Percentiles rank a stretch among this genome's conserved stretches.
phyloP scores from a whole-genome alignment of 2,329 filamentous ascomycete genomes.

The Trichophaea hybrida region DNA sequence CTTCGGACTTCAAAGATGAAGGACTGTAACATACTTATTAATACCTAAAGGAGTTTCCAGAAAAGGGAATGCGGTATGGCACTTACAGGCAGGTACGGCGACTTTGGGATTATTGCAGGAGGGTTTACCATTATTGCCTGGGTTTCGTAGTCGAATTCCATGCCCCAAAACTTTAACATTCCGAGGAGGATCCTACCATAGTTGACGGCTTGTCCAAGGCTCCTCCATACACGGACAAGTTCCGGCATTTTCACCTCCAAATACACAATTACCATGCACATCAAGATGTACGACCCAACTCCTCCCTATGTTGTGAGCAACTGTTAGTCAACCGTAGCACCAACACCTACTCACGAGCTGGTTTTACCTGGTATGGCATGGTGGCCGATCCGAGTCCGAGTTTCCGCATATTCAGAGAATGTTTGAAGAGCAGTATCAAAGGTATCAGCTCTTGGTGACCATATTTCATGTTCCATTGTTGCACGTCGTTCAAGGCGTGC shows the following conservation, averaged over 20 bases:
- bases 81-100: not conserved
- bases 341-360: not conserved
- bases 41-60: not conserved
- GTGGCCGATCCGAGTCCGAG: not conserved
- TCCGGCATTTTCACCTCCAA: not conserved
- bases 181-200: not conserved
- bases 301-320: not conserved
- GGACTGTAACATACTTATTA: not conserved
- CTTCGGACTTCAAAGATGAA: conserved; percentile 6
- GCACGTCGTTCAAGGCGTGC: not conserved
- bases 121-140: not conserved
- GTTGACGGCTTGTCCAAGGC: not conserved
- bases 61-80: not conserved
- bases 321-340: not conserved
- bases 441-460: not conserved
- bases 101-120: conserved; percentile 1
- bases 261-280: conserved; percentile 5
- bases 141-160: conserved; percentile 5
- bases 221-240: not conserved
- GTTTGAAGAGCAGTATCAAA: not conserved
- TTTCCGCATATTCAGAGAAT: conserved; percentile 5
- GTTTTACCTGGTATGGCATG: conserved; percentile 2
- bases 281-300: conserved; percentile 2
- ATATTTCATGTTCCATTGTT: not conserved
- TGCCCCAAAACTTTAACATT: conserved; percentile 4